Conservation (phyloP, 2,329 filamentous ascomycete species). For the Aspergillus aculeatinus region DNA sequence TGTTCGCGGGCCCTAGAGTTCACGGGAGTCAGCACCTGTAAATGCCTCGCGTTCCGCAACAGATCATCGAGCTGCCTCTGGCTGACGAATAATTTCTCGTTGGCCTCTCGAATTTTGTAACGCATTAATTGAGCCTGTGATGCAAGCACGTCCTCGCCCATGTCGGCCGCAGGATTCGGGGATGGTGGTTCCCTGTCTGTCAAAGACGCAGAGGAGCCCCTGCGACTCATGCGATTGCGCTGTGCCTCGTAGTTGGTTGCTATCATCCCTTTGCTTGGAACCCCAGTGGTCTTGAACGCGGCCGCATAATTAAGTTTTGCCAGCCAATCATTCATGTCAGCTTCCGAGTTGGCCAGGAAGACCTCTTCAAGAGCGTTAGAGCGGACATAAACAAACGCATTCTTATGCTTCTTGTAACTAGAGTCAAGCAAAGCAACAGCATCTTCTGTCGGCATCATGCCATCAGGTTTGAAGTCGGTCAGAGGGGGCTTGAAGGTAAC, state of each 20-base stretch:
- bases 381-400: constrained; percentile 87
- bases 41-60: constrained; percentile 83
- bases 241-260: constrained; percentile 85
- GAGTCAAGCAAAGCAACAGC: constrained; percentile 84
- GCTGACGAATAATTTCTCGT: constrained; percentile 70
- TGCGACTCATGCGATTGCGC: constrained; percentile 58
- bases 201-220: constrained; percentile 62
- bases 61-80: constrained; percentile 80
- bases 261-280: constrained; percentile 83
- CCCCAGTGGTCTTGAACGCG: constrained; percentile 86
- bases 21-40: constrained; percentile 85
- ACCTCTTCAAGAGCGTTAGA: constrained; percentile 86
- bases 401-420: constrained; percentile 88
- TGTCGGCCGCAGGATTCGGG: constrained; percentile 70
- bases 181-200: constrained; percentile 68
- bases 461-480: constrained; percentile 89
- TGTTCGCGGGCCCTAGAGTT: constrained; percentile 86
- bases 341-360: constrained; percentile 83
- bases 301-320: constrained; percentile 95
- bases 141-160: constrained; percentile 80
- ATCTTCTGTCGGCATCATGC: constrained; percentile 87
- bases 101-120: constrained; percentile 77
- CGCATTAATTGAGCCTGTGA: constrained; percentile 81
- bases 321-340: constrained; percentile 95
- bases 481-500: constrained; percentile 89